Percentiles rank a stretch among this genome's conserved stretches.
Evolutionary conservation across 345 rosid genomes (phyloP).

Genomic region (Eucalyptus coolabah): DNA sequence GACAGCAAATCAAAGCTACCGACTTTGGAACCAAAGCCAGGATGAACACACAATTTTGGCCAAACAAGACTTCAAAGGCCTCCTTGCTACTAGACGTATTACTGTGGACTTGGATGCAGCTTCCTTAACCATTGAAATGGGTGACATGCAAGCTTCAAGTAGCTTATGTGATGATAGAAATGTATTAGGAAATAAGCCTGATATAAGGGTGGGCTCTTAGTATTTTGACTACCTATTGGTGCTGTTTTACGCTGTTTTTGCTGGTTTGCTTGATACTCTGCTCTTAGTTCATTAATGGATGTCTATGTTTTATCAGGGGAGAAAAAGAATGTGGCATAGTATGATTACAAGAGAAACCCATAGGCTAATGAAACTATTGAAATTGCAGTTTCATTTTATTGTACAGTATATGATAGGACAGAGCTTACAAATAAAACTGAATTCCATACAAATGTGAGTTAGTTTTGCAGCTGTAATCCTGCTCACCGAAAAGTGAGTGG

Average conservation of each 20-base stretch:
- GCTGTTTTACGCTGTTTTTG: neutral
- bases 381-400: neutral
- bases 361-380: neutral
- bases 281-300: neutral
- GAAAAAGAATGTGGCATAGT: neutral
- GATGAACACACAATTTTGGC: neutral
- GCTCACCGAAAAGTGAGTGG: neutral
- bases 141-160: neutral
- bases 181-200: neutral
- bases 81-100: neutral
- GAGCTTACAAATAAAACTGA: neutral
- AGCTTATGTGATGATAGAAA: neutral
- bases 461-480: neutral
- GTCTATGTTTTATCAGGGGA: neutral
- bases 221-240: neutral
- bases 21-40: neutral
- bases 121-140: neutral
- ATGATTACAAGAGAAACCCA: neutral
- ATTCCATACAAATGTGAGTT: neutral
- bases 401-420: neutral
- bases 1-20: neutral
- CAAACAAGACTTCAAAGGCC: neutral
- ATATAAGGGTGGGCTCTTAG: neutral
- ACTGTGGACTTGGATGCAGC: neutral
- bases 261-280: neutral